phyloP scores from a whole-genome alignment of 345 rosid genomes.

The Salix arbutifolia region DNA sequence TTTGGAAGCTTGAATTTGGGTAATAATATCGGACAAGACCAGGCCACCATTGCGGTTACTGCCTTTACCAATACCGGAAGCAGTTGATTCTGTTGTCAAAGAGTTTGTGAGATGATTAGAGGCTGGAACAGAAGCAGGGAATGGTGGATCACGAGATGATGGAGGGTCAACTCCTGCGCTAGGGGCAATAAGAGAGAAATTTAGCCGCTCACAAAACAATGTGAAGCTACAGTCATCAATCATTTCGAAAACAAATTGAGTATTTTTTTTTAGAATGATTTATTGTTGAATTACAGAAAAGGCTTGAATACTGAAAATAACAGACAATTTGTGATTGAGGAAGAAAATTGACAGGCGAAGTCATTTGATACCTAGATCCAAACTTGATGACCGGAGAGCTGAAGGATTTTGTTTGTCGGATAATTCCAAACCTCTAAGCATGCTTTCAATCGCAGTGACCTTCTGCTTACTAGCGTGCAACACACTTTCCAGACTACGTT shows the following conservation, averaged over 20 bases:
- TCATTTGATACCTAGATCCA: conserved; percentile 90
- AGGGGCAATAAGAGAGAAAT: conserved; percentile 53
- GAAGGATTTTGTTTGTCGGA: conserved; percentile 81
- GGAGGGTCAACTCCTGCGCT: conserved; percentile 99
- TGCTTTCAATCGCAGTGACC: conserved; percentile 97
- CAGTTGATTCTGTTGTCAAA: conserved; percentile 50
- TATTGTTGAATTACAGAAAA: conserved; percentile 12
- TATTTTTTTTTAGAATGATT: neutral
- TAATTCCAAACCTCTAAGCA: conserved; percentile 92
- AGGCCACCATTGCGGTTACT: conserved; percentile 77
- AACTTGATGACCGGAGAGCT: conserved; percentile 74
- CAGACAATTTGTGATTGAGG: neutral
- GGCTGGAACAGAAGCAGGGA: conserved; percentile 70
- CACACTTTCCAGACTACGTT: conserved; percentile 92
- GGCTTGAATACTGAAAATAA: conserved; percentile 1
- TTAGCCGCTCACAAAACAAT: conserved; percentile 51
- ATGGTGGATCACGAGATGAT: conserved; percentile 95
- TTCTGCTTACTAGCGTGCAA: conserved; percentile 96
- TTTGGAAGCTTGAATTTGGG: conserved; percentile 94
- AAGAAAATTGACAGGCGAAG: conserved; percentile 15
- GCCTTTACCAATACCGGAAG: conserved; percentile 47
- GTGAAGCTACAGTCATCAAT: conserved; percentile 5
- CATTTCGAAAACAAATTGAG: neutral
- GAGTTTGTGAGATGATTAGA: conserved; percentile 52
- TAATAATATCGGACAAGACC: conserved; percentile 75